Conservation (phyloP, 495 filamentous ascomycete species). For the Hypoxylon rickii region DNA sequence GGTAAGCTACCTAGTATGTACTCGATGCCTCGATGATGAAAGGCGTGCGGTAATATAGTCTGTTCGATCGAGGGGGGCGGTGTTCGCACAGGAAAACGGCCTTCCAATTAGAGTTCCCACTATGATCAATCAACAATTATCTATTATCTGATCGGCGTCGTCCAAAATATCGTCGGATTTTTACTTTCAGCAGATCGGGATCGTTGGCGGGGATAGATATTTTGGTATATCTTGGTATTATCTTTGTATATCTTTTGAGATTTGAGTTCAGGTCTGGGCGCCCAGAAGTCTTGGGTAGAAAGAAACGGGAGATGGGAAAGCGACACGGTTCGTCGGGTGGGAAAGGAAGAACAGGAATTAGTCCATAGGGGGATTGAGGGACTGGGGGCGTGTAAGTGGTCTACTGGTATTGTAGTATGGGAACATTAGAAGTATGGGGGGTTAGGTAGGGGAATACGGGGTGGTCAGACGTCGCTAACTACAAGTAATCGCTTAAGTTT, state of each 20-base stretch:
- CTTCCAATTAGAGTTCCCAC: conserved; percentile 4
- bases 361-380: no score
- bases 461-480: background rate
- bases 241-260: conserved; percentile 25
- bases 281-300: conserved; percentile 37
- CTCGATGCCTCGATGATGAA: no score
- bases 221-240: background rate
- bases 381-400: no score
- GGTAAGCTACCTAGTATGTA: conserved; percentile 3
- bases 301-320: conserved; percentile 35
- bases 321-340: conserved; percentile 27
- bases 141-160: background rate
- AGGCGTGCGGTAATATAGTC: conserved; percentile 21
- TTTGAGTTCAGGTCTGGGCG: conserved; percentile 37
- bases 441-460: background rate
- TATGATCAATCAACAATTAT: conserved; percentile 1
- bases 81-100: conserved; percentile 3
- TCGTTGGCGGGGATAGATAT: conserved; percentile 18
- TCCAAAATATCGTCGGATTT: background rate
- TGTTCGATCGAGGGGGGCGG: conserved; percentile 4
- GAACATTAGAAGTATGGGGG: no score
- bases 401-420: no score
- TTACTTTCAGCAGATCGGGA: background rate
- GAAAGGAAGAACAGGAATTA: conserved; percentile 3
- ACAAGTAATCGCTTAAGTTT: background rate